These are phyloP conservation scores for Lachnellula arida DNA, from an alignment of 2,329 filamentous ascomycete species.

Conservation along the genomic window DNA sequence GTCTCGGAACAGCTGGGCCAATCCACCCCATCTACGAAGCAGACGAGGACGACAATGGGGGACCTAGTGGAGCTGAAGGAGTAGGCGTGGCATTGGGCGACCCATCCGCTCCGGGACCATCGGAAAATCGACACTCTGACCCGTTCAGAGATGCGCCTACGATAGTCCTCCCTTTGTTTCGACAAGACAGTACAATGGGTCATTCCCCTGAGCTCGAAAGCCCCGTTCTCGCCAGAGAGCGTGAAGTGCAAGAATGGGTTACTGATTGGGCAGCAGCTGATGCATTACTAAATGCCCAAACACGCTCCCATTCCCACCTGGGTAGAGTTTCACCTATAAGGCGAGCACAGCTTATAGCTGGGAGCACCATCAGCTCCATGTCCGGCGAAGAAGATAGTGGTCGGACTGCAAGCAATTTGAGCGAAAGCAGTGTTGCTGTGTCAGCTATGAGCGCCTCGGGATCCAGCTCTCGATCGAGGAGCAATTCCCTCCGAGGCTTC, in stretches of 20 bases:
- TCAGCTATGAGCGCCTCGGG: constrained; percentile 23
- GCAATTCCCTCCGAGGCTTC: constrained; percentile 29
- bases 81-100: constrained; percentile 23
- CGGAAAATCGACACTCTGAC: constrained; percentile 22
- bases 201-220: constrained; percentile 21
- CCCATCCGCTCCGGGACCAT: constrained; percentile 7
- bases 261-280: constrained; percentile 34
- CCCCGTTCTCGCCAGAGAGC: constrained; percentile 26
- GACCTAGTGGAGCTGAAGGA: constrained; percentile 3
- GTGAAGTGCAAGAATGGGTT: constrained; percentile 34
- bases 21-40: constrained; percentile 64
- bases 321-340: constrained; percentile 31
- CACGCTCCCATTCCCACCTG: constrained; percentile 23
- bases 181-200: constrained; percentile 9
- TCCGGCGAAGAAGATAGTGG: constrained; percentile 29
- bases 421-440: constrained; percentile 27
- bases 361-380: constrained; percentile 21
- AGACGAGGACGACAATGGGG: constrained; percentile 40
- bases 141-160: constrained; percentile 27
- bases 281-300: constrained; percentile 28
- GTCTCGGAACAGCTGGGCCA: constrained; percentile 43
- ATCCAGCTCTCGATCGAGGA: constrained; percentile 25
- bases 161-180: constrained; percentile 5
- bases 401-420: constrained; percentile 32
- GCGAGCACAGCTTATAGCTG: constrained; percentile 26